phyloP scores from a whole-genome alignment of 176 grass and related monocot genomes.

The Aegilops umbellulata region DNA sequence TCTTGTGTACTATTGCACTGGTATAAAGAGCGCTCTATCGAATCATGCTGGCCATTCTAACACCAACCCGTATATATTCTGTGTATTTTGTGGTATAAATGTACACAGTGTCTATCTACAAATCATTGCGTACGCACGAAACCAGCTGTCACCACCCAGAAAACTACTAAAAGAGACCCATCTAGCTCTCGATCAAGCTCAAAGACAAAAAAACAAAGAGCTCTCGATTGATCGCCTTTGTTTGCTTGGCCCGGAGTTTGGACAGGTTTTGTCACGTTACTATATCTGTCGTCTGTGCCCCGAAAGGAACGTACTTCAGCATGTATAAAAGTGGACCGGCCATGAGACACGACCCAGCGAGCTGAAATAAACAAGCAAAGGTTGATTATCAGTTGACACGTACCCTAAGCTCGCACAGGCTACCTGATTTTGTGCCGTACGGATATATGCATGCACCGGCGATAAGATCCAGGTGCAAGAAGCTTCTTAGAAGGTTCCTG shows the following conservation, averaged over 20 bases:
- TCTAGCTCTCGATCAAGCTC: too few species aligned
- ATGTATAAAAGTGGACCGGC: constrained; percentile 13
- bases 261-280: not conserved
- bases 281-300: not conserved
- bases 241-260: not conserved
- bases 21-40: not conserved
- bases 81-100: not conserved
- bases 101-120: too few species aligned
- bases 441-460: too few species aligned
- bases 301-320: not conserved
- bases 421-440: too few species aligned
- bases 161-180: too few species aligned
- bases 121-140: too few species aligned
- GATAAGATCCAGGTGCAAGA: too few species aligned
- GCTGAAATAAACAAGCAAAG: not conserved
- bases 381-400: not conserved
- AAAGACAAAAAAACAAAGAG: too few species aligned
- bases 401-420: not conserved
- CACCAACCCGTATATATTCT: not conserved
- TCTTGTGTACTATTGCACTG: not conserved
- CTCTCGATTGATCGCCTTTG: not conserved
- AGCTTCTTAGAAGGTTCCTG: too few species aligned
- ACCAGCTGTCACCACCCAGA: too few species aligned
- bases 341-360: not conserved
- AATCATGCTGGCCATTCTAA: not conserved